Conservation (phyloP, 306 rosid species). For the Cicer pinnatifidum region DNA sequence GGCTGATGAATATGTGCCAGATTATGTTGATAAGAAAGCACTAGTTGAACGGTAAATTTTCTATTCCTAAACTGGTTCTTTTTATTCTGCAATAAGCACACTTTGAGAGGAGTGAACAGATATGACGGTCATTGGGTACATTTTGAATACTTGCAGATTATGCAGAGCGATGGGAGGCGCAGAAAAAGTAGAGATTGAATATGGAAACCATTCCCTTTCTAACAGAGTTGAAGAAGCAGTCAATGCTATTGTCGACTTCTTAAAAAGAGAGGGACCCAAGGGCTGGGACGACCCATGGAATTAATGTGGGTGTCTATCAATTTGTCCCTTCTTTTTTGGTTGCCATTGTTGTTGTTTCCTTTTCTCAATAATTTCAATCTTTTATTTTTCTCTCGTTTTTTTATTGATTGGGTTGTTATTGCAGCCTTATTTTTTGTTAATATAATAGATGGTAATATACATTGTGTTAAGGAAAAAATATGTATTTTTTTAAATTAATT, state of each 20-base stretch:
- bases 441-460: conserved; percentile 43
- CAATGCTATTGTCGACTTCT: conserved; percentile 74
- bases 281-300: conserved; percentile 99
- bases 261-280: conserved; percentile 87
- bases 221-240: conserved; percentile 89
- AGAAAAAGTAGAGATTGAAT: conserved; percentile 85
- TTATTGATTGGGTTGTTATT: conserved; percentile 38
- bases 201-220: conserved; percentile 96
- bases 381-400: conserved; percentile 31
- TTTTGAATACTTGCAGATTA: conserved; percentile 62
- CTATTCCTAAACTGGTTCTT: conserved; percentile 24
- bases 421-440: conserved; percentile 47
- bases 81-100: conserved; percentile 12
- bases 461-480: not conserved
- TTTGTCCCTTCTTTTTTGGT: conserved; percentile 13
- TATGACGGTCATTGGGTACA: conserved; percentile 12
- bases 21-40: conserved; percentile 89
- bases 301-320: conserved; percentile 44
- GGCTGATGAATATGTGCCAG: conserved; percentile 96
- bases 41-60: conserved; percentile 76
- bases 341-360: conserved; percentile 21
- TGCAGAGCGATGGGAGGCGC: conserved; percentile 97
- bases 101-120: conserved; percentile 16
- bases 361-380: conserved; percentile 13
- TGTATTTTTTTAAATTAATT: conserved; percentile 23